Evolutionary conservation across 441 rosid genomes (phyloP).

Genomic region (Brassica hybrid): DNA sequence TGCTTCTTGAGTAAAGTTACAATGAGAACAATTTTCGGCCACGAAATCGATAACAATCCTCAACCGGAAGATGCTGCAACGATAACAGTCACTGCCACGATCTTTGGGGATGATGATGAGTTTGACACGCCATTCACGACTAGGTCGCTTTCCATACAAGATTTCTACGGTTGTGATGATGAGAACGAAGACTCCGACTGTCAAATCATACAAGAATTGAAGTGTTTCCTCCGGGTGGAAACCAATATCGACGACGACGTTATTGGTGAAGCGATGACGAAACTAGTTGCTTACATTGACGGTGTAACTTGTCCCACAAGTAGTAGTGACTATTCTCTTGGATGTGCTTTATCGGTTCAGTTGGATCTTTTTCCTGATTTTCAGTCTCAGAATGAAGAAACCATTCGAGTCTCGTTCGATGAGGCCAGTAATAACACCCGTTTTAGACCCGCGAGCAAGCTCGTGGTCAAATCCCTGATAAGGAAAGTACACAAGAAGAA

Average conservation of each 20-base stretch:
- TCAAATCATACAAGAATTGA: background rate
- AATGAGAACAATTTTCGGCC: background rate
- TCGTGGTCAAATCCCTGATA: constrained; percentile 16
- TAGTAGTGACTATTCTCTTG: background rate
- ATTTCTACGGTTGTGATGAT: background rate
- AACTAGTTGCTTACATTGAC: background rate
- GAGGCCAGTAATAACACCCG: background rate
- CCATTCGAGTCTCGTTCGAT: constrained; percentile 1
- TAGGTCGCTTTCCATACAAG: background rate
- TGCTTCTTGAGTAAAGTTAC: background rate
- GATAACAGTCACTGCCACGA: background rate
- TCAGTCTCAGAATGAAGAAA: constrained; percentile 15
- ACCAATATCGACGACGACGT: background rate
- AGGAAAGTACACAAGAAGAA: constrained; percentile 4
- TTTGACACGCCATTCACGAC: background rate
- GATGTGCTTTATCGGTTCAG: background rate
- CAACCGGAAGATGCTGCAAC: constrained; percentile 20
- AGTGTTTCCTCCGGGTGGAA: constrained; percentile 22
- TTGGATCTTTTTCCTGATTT: background rate
- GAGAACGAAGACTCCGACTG: constrained; percentile 7
- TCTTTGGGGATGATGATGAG: constrained; percentile 10
- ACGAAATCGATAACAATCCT: constrained; percentile 10
- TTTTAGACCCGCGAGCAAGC: constrained; percentile 8
- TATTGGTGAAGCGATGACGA: background rate
- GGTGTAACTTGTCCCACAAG: constrained; percentile 7